Conservation (phyloP, 345 rosid species). For the Bruguiera parviflora region DNA sequence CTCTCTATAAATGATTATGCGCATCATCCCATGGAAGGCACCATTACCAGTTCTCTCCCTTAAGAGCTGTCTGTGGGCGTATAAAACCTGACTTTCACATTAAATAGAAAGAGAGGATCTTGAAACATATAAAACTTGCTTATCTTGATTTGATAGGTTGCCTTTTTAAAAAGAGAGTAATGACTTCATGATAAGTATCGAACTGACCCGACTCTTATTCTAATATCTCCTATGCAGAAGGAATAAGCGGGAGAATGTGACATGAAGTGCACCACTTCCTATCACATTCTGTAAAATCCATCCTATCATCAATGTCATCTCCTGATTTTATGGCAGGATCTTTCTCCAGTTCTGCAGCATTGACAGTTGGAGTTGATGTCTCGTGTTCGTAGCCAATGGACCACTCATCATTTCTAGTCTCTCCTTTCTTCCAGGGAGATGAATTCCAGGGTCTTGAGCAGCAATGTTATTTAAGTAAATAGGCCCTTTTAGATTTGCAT, state of each 20-base stretch:
- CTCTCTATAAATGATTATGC: slow-evolving; percentile 74
- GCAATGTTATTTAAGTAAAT: slow-evolving; percentile 43
- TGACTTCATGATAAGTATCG: too few relatives aligned
- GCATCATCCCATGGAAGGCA: slow-evolving; percentile 78
- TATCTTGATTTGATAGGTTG: too few relatives aligned
- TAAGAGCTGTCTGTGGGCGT: slow-evolving; percentile 46
- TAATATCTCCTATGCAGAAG: too few relatives aligned
- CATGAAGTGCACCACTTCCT: too few relatives aligned
- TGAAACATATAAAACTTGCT: too few relatives aligned
- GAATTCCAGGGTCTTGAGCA: slow-evolving; percentile 23
- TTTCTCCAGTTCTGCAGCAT: slow-evolving; percentile 25
- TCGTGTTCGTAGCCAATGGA: slow-evolving; percentile 29
- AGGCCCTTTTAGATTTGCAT: slow-evolving; percentile 53
- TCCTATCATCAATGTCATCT: slow-evolving; percentile 17
- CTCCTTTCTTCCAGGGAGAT: slow-evolving; percentile 23
- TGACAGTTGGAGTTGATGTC: slow-evolving; percentile 21
- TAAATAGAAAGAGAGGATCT: too few relatives aligned
- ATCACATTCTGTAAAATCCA: slow-evolving; percentile 26
- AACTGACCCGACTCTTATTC: too few relatives aligned
- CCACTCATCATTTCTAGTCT: slow-evolving; percentile 17
- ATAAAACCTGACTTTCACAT: too few relatives aligned
- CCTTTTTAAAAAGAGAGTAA: too few relatives aligned
- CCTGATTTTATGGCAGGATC: slow-evolving; percentile 14
- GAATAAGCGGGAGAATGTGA: too few relatives aligned
- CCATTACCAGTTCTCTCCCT: slow-evolving; percentile 88